Percentiles rank a stretch among this genome's conserved stretches.
Evolutionary conservation across 306 rosid genomes (phyloP).

Genomic region (Carpinus fangiana): DNA sequence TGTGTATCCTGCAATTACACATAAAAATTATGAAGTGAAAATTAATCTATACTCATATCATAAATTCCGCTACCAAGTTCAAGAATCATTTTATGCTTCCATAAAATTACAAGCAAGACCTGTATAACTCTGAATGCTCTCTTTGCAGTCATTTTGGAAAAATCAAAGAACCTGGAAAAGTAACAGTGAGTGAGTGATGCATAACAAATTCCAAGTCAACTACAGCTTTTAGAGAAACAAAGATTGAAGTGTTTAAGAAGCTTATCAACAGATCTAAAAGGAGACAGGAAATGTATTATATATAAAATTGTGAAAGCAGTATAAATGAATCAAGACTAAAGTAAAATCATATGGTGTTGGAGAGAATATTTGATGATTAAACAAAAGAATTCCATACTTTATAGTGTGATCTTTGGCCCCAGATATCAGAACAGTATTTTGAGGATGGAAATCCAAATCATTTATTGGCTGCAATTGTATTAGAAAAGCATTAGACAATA

Average conservation of each 20-base stretch:
- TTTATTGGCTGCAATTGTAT: constrained; percentile 75
- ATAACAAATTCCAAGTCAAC: not conserved
- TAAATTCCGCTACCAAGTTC: constrained; percentile 21
- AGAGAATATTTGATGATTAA: not conserved
- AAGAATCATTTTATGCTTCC: constrained; percentile 26
- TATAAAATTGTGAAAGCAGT: not conserved
- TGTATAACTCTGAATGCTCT: constrained; percentile 90
- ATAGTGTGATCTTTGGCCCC: constrained; percentile 92
- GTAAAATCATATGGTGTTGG: not conserved
- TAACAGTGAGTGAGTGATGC: not conserved
- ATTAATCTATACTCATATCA: constrained; percentile 1
- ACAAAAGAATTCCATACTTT: constrained; percentile 52
- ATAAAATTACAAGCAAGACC: constrained; percentile 46
- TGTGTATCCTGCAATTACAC: constrained; percentile 71
- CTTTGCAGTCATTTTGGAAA: constrained; percentile 79
- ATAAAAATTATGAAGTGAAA: constrained; percentile 16
- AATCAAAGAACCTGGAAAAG: constrained; percentile 78
- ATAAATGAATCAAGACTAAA: not conserved
- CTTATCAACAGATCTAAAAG: constrained; percentile 24
- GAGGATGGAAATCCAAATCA: constrained; percentile 96
- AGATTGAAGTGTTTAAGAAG: constrained; percentile 15
- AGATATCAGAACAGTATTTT: constrained; percentile 72
- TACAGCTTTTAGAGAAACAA: not conserved
- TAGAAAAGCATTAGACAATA: constrained; percentile 21
- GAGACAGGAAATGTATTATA: constrained; percentile 6